Base-by-base conservation (phyloP, 768 basidiomycete species). In the Suillus lakei region DNA sequence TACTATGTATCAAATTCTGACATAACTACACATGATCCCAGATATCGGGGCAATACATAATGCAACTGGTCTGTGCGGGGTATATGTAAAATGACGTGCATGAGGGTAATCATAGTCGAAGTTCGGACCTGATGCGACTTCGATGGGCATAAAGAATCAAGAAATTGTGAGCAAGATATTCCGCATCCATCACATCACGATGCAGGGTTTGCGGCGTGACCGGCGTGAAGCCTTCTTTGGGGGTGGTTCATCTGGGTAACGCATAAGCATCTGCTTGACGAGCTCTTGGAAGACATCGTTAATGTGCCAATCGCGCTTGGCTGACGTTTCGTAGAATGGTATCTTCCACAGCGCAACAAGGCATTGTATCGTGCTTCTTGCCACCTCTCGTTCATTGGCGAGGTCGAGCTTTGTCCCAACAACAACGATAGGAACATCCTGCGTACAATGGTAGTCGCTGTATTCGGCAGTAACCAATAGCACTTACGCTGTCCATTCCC, bases 371-470 rank as follows among this genome's bases (percentile, higher is more conserved):
- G 85, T 86, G 48, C 73, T 80, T 54, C 84, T 81, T 21, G 87
- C 86, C 7, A 96, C 91, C 73, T 95, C 92, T 38, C 95, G 86
- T 75, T 96, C 94, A 65, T 85, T 88, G 32, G 85, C 85, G 44
- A 96, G 84, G 74, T 96, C 95, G 48, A 91, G 81, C 74, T 95
- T 94, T 36, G 93, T 95, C 50, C 93, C 94, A 10, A 94, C 94
- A 18, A 95, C 85, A 13, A 95, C 91, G 67, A 96, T 91, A 10
- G 94, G 95, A 23, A 93, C 79, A 36, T 78, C 79, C 88, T 91
- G 62, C 13, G 67, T 39, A 46, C 53, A 44, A 53, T 26, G 43
- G 8, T 34, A 63, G 53, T 2, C 43, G 18, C 8, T 43, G 34
- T 30, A 44, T 36, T 9, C 41, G 63, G 23, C 16, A 54, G 28